phyloP scores from a whole-genome alignment of 1,284 basidiomycete species.

The Ganoderma lingzhi region DNA sequence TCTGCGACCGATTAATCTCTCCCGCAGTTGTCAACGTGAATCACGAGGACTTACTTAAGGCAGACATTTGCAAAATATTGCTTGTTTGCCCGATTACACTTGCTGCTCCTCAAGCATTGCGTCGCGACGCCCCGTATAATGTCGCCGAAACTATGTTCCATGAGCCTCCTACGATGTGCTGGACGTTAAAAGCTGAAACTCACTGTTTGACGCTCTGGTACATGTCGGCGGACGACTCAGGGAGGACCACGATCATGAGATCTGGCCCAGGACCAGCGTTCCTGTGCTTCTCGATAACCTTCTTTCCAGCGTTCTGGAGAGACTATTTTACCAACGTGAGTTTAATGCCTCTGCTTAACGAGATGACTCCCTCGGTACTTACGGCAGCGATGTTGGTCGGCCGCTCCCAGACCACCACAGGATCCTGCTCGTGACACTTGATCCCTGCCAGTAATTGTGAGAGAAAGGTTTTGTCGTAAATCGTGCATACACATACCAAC shows the following conservation, averaged over 20 bases:
- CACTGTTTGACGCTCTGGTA: conserved; percentile 82
- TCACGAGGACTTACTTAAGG: conserved; percentile 65
- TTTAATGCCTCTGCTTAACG: background rate
- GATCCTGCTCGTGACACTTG: conserved; percentile 48
- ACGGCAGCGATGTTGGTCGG: conserved; percentile 58
- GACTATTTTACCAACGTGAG: background rate
- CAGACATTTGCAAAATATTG: conserved; percentile 84
- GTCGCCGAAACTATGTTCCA: conserved; percentile 28
- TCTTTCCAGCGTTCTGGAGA: conserved; percentile 44
- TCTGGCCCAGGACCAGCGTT: conserved; percentile 48
- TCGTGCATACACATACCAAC: conserved; percentile 57
- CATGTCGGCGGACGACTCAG: conserved; percentile 76
- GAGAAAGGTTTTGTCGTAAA: background rate
- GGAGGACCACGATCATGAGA: conserved; percentile 74
- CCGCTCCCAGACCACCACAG: conserved; percentile 58
- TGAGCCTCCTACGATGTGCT: background rate
- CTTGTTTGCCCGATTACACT: conserved; percentile 67
- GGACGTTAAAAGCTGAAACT: conserved; percentile 38
- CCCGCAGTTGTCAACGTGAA: background rate
- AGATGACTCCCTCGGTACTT: conserved; percentile 17
- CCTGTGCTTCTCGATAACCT: conserved; percentile 48
- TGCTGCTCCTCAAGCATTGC: conserved; percentile 73
- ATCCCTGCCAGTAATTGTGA: conserved; percentile 53
- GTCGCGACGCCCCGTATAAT: conserved; percentile 65
- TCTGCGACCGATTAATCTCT: conserved; percentile 46